Base-by-base conservation (phyloP, 345 rosid species). In the Euphorbia lathyris region DNA sequence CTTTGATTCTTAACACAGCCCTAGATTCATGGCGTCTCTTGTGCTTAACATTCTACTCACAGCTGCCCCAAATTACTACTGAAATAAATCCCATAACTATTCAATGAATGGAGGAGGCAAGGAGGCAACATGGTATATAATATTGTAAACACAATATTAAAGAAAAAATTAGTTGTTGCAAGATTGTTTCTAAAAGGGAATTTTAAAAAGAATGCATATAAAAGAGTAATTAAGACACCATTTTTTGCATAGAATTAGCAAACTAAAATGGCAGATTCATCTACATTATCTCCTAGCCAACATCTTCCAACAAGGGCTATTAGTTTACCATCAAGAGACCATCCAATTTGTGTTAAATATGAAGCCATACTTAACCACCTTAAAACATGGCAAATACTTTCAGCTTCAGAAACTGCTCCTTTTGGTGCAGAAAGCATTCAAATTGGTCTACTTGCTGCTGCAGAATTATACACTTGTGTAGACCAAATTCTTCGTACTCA, bases 261-360 rank as follows among this genome's bases (percentile, higher is more conserved):
- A 56, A 58, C 19, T 17, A 65, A 40, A 58, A 75, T 72, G 79
- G 68, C 72, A n/a, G n/a, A n/a, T n/a, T n/a, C n/a, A n/a, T n/a
- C n/a, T n/a, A n/a, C n/a, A 65, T 34, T 50, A 22, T 57, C 65
- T 19, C 42, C 72, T 58, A 48, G 62, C 53, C 63, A 58, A 20
- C 70, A 81, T 16, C 70, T 52, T 66, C 86, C 84, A 9, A 25
- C 74, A 56, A 79, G 90, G 74, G 84, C 87, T 34, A 78, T 86
- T 62, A 86, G 86, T 67, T 76, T 86, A 38, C 92, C 89, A n/a
- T 80, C 87, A 29, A 87, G 89, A 74, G 59, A 76, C 5, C 86
- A 85, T 45, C 81, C 76, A 27, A 78, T 76, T 75, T 82, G 72
- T 47, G 65, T 74, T 16, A 79, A 82, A 38, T 68, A 82, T 60